Base-by-base conservation (phyloP, 495 filamentous ascomycete species). In the Amorphotheca resinae region DNA sequence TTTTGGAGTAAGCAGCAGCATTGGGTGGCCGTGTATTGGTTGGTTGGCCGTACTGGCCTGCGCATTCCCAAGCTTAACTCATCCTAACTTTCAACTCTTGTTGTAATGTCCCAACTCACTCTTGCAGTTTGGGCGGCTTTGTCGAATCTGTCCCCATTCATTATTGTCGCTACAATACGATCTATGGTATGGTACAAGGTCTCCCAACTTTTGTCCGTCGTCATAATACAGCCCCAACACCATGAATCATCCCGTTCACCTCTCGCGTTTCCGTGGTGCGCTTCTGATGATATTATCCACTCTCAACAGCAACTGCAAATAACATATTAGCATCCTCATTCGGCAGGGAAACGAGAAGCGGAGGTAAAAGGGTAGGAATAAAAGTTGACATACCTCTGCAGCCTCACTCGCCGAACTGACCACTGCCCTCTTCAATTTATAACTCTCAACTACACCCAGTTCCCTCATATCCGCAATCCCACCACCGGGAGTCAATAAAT, bases 391-490 rank as follows among this genome's bases (percentile, higher is more conserved):
- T 70, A 95, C 87, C 75, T 98, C 93, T 43, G 91, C 89, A 25
- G 91, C 91, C 65, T 98, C 91, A 17, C 84, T 87, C 9, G 91
- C 91, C 43, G 87, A 94, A 18, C 79, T 85, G 26, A 98, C 91
- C 44, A 98, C 91, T 11, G 91, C 91, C 60, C 80, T 81, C 75
- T 98, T 98, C 59, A 98, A 65, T 70, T 98, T 96, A 70, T 95
- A 98, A 56, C 87, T 93, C 66, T 98, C 91, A 56, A 98, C 82
- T 12, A 98, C 87, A 17, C 91, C 93, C 42, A 93, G 62, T 55
- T 96, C 85, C 33, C 88, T 75, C 91, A 98, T 98, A 59, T 98
- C 89, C 5, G 87, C 74, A 59, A 98, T 88, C 26, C 87, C 87
- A 33, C 93, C 93, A 22, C 89, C 89, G 3, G 89, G 87, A 0